Evolutionary conservation across 495 filamentous ascomycete species (phyloP), one percentile per base, ranked within the genome.

Genomic region (Hypomontagnella submonticulosa): DNA sequence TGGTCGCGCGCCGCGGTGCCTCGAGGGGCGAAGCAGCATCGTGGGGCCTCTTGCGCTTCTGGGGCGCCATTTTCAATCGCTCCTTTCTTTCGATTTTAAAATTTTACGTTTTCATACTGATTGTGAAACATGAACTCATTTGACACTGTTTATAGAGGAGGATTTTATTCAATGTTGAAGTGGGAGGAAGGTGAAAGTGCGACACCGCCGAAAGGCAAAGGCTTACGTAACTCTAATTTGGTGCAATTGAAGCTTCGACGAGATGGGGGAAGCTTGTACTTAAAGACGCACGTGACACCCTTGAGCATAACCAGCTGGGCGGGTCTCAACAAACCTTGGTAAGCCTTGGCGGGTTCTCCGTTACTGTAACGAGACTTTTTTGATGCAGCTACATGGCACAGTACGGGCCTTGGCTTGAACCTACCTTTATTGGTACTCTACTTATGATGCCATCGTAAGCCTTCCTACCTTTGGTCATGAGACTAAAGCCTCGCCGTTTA

Each of bases 21-120:
- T 63, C 61, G 32, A 36, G 16, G 20, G 37, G n/a, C 38, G 51
- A 9, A 19, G 46, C 63, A 19, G 42, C 41, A 53, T 75, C 71
- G 44, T 71, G 61, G 3, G 69, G 69, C 4, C 69, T 77, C 68
- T 81, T 82, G 48, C 79, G 74, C 63, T 81, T 83, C 34, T 72
- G 66, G 12, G 75, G 71, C 18, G 75, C 70, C 79, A 80, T 81
- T 23, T 42, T 40, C 3, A 4, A 57, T 62, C 30, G 46, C 15
- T 3, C 0, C 12, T n/a, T n/a, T 13, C 23, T 59, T 33, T 46
- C 34, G 23, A 48, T 38, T 3, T 27, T 27, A 6, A 6, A 27
- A 27, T 27, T 27, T 27, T 27, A 27, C 23, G 23, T 27, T 27
- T 2, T 27, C 23, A 27, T 27, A 27, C 23, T 27, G 23, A 6